These are phyloP conservation scores for Boletales sp. DNA, from an alignment of 768 basidiomycete genomes.

Conservation along the genomic window DNA sequence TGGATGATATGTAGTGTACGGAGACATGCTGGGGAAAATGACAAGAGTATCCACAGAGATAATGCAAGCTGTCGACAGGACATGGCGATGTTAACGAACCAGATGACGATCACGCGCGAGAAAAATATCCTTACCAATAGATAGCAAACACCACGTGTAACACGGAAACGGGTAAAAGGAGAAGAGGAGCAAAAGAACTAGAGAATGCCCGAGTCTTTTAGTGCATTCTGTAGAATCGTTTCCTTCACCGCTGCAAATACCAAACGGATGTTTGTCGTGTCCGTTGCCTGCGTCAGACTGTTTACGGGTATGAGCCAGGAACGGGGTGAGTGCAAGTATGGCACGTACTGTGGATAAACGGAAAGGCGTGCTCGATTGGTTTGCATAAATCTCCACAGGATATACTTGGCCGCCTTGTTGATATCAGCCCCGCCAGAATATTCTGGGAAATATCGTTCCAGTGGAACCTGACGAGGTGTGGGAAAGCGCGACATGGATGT, in stretches of 20 bases:
- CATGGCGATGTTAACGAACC: background rate
- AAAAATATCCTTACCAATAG: conserved; percentile 20
- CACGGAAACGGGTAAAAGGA: background rate
- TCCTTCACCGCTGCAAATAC: conserved; percentile 90
- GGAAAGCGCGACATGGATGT: background rate
- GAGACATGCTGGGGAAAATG: conserved; percentile 21
- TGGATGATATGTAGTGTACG: conserved; percentile 27
- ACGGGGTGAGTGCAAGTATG: background rate
- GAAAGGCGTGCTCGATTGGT: conserved; percentile 79
- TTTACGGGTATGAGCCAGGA: background rate
- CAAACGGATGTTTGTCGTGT: conserved; percentile 76
- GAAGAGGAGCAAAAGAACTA: conserved; percentile 21
- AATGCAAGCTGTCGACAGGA: conserved; percentile 18
- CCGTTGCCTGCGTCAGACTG: conserved; percentile 85
- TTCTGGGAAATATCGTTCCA: conserved; percentile 82
- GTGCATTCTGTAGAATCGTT: conserved; percentile 87
- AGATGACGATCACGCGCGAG: background rate
- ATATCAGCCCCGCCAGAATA: conserved; percentile 87
- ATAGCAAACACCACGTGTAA: conserved; percentile 19
- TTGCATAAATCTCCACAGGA: conserved; percentile 94
- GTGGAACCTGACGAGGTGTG: conserved; percentile 46
- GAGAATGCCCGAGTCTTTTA: conserved; percentile 83
- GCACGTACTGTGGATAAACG: conserved; percentile 84
- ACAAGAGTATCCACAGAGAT: conserved; percentile 30
- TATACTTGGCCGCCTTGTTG: conserved; percentile 93